Percentiles rank a stretch among this genome's conserved stretches.
These are phyloP conservation scores for Arctostaphylos glauca DNA, from an alignment of 148 eudicot species.

Conservation along the genomic window DNA sequence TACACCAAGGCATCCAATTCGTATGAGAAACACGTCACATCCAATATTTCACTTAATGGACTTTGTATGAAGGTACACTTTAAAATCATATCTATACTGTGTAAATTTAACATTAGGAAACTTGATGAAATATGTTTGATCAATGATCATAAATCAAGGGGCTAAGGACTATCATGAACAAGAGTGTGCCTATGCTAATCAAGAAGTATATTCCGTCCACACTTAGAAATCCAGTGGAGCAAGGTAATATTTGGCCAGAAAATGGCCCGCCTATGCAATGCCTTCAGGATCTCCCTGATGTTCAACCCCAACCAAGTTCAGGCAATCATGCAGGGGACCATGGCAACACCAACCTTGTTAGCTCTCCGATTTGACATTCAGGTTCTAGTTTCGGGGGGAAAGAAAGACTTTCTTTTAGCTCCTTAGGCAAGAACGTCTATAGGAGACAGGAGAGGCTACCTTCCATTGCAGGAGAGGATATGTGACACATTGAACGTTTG, in stretches of 20 bases:
- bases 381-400: no score
- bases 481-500: not conserved
- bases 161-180: not conserved
- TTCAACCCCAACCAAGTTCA: slow-evolving; percentile 4
- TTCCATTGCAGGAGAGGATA: no score
- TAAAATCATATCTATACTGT: not conserved
- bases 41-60: not conserved
- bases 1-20: not conserved
- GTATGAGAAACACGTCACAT: not conserved
- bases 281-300: not conserved
- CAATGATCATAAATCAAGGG: not conserved
- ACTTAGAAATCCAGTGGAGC: not conserved
- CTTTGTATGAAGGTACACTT: not conserved
- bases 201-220: not conserved
- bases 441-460: no score
- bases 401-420: no score
- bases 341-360: not conserved
- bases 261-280: not conserved
- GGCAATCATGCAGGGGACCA: not conserved
- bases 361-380: not conserved
- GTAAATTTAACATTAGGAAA: not conserved
- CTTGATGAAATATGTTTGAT: not conserved
- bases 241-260: slow-evolving; percentile 8
- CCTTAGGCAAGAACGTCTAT: no score
- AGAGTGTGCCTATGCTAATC: not conserved